These are phyloP conservation scores for Eucalyptus pauciflora DNA, from an alignment of 345 rosid genomes.

Conservation along the genomic window DNA sequence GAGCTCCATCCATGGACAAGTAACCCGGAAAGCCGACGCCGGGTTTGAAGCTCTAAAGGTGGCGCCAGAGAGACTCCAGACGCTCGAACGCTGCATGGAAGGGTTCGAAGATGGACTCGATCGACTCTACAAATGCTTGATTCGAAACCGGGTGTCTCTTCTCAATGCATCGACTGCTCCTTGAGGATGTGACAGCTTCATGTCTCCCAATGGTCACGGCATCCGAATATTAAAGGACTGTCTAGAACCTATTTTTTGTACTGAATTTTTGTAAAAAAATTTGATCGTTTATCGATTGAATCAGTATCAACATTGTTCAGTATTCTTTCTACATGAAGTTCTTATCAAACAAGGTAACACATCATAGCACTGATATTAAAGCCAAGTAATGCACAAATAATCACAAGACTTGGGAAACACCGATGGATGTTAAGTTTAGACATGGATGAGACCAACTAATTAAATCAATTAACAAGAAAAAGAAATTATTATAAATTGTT, in stretches of 20 bases:
- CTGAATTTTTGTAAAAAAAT: not conserved
- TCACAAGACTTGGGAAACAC: not conserved
- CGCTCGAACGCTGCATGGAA: conserved; percentile 9
- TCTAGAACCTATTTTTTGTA: not conserved
- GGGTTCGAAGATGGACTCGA: conserved; percentile 20
- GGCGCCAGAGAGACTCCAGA: conserved; percentile 14
- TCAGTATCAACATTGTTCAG: not conserved
- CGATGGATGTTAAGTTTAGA: not conserved
- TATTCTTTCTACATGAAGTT: not conserved
- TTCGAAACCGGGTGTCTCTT: conserved; percentile 46
- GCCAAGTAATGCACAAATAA: not conserved
- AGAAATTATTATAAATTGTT: not conserved
- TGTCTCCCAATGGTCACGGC: conserved; percentile 1
- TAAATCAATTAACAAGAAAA: not conserved
- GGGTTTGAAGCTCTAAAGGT: conserved; percentile 10
- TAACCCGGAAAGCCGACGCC: not conserved
- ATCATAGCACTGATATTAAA: not conserved
- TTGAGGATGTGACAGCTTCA: not conserved
- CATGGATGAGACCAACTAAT: not conserved
- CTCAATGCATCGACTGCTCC: conserved; percentile 12
- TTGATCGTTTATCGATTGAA: not conserved
- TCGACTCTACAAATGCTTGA: conserved; percentile 35
- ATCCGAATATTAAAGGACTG: not conserved
- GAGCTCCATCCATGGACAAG: not conserved
- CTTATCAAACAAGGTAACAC: not conserved